These are phyloP conservation scores for Globisporangium carolinianum DNA, from an alignment of 352 stramenopile genomes.

Conservation along the genomic window DNA sequence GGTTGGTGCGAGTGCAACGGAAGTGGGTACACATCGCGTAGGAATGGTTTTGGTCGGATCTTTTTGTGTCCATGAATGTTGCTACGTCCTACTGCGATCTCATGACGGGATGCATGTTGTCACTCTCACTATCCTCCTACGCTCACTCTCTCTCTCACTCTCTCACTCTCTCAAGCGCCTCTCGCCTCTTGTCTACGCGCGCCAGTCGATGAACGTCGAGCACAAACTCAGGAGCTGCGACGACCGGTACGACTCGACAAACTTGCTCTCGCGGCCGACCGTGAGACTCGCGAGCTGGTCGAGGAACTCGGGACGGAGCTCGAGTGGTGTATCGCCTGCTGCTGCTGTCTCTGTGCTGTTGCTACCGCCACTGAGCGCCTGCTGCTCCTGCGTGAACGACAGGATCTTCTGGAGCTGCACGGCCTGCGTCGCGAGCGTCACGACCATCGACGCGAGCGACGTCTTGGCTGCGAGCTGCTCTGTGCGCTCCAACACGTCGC, in stretches of 20 bases:
- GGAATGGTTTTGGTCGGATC: too few relatives aligned
- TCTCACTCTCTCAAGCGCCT: background rate
- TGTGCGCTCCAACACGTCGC: slow-evolving; percentile 10
- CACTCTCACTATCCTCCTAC: background rate
- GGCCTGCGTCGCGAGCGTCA: slow-evolving; percentile 44
- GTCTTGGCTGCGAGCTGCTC: slow-evolving; percentile 31
- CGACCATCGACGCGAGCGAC: slow-evolving; percentile 57
- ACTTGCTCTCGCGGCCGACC: slow-evolving; percentile 35
- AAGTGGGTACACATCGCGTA: too few relatives aligned
- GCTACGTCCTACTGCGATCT: background rate
- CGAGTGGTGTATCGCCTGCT: slow-evolving; percentile 20
- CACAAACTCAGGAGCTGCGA: slow-evolving; percentile 48
- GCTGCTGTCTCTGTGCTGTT: too few relatives aligned
- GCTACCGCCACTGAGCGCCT: slow-evolving; percentile 12
- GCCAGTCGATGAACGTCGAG: slow-evolving; percentile 58
- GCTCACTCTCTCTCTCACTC: background rate
- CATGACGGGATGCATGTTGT: background rate
- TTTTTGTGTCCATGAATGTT: too few relatives aligned
- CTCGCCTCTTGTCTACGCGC: slow-evolving; percentile 20
- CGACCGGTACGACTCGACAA: slow-evolving; percentile 50
- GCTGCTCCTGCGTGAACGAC: slow-evolving; percentile 40
- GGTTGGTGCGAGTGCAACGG: too few relatives aligned
- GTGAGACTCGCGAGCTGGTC: slow-evolving; percentile 27
- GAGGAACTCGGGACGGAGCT: slow-evolving; percentile 47
- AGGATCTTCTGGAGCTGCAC: slow-evolving; percentile 44